phyloP scores from a whole-genome alignment of 148 eudicot species.

The Simmondsia chinensis region DNA sequence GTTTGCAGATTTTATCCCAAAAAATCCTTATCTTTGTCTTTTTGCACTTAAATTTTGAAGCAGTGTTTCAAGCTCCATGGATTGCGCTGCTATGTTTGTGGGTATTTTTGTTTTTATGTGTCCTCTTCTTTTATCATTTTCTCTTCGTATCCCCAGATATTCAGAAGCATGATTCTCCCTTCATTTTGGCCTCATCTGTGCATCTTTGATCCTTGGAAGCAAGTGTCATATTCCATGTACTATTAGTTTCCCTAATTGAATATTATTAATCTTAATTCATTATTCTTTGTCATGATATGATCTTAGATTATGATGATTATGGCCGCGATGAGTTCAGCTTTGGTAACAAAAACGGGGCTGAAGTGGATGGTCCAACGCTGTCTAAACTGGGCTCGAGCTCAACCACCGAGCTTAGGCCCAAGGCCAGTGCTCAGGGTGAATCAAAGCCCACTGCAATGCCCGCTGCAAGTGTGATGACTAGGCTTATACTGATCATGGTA shows the following conservation, averaged over 20 bases:
- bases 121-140: background rate
- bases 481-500: slow-evolving; percentile 76
- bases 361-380: slow-evolving; percentile 51
- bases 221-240: too few species aligned
- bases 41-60: too few species aligned
- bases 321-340: slow-evolving; percentile 80
- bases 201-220: background rate
- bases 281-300: background rate
- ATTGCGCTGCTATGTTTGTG: background rate
- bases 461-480: slow-evolving; percentile 71
- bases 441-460: slow-evolving; percentile 56
- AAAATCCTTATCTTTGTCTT: too few species aligned
- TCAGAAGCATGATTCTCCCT: slow-evolving; percentile 12
- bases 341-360: slow-evolving; percentile 46
- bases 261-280: background rate
- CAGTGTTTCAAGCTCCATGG: too few species aligned
- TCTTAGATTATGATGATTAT: slow-evolving; percentile 79
- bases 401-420: slow-evolving; percentile 70
- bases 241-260: background rate
- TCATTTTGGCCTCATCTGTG: slow-evolving; percentile 12
- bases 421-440: slow-evolving; percentile 24
- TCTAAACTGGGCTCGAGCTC: slow-evolving; percentile 83
- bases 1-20: too few species aligned
- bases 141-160: slow-evolving; percentile 12
- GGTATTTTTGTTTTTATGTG: background rate